These are phyloP conservation scores for Lactarius quietus DNA, from an alignment of 768 basidiomycete genomes.

Conservation along the genomic window DNA sequence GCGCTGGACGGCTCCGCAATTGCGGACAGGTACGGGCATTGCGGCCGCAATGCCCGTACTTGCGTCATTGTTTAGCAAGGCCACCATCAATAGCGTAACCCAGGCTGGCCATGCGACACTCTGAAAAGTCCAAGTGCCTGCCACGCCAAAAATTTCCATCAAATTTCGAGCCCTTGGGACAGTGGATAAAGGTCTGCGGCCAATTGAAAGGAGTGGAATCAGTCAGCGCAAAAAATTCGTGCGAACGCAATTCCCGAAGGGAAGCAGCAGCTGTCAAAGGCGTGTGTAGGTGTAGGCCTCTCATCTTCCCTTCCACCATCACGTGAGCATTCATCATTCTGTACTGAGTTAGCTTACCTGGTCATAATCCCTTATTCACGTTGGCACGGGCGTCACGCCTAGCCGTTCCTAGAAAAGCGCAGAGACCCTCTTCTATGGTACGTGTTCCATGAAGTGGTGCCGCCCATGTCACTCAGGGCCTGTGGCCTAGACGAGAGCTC, in stretches of 20 bases:
- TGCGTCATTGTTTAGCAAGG: not conserved
- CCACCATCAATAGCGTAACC: too few relatives aligned
- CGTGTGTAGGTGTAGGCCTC: not conserved
- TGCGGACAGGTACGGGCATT: too few relatives aligned
- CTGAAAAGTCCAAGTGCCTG: not conserved
- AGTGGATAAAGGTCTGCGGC: not conserved
- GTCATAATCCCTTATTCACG: not conserved
- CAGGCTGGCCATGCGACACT: not conserved
- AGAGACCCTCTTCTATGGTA: not conserved
- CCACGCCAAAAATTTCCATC: not conserved
- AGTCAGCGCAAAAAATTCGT: not conserved
- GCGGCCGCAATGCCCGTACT: too few relatives aligned
- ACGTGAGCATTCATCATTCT: conserved; percentile 6
- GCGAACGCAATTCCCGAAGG: not conserved
- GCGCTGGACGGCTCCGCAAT: not conserved
- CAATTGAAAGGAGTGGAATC: not conserved
- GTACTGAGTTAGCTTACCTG: not conserved
- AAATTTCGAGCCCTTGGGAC: not conserved
- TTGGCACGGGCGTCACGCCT: conserved; percentile 3
- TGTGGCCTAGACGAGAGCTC: not conserved
- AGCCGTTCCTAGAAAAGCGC: conserved; percentile 10
- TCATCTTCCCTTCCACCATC: not conserved
- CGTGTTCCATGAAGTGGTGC: not conserved
- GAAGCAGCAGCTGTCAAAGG: not conserved
- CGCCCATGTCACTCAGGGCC: not conserved